A percentile compares a stretch with the other conserved stretches of the same genome.
phyloP scores from a whole-genome alignment of 495 filamentous ascomycete species.

The Lepidopterella palustris region DNA sequence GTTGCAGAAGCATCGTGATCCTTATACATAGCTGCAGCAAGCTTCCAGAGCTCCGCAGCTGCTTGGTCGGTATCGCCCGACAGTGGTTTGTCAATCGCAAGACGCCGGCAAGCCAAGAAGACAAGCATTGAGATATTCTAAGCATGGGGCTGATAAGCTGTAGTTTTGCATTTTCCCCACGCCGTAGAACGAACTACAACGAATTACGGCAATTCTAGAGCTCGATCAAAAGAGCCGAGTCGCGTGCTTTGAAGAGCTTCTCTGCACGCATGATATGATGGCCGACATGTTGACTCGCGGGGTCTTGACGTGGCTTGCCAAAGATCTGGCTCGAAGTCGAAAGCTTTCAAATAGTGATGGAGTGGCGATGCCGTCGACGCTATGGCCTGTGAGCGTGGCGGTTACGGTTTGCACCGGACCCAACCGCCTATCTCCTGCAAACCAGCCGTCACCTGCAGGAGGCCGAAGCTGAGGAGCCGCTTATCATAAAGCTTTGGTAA shows the following conservation, averaged over 20 bases:
- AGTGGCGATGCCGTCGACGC: neutral
- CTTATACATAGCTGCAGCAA: neutral
- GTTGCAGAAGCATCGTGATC: neutral
- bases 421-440: neutral
- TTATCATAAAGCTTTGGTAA: too few relatives aligned
- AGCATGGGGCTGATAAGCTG: neutral
- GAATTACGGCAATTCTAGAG: too few relatives aligned
- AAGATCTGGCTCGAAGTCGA: neutral
- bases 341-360: neutral
- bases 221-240: too few relatives aligned
- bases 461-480: too few relatives aligned
- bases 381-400: neutral
- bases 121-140: neutral
- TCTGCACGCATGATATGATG: neutral
- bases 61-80: neutral
- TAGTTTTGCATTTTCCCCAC: neutral
- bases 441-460: too few relatives aligned
- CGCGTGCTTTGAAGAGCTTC: neutral
- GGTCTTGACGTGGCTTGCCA: too few relatives aligned
- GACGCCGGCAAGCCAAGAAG: neutral
- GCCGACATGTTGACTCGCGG: neutral
- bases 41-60: neutral
- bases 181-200: neutral
- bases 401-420: neutral
- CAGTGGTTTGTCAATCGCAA: neutral